Evolutionary conservation across 139 green algal species (phyloP).

Genomic region (Spirogloea muscicola): DNA sequence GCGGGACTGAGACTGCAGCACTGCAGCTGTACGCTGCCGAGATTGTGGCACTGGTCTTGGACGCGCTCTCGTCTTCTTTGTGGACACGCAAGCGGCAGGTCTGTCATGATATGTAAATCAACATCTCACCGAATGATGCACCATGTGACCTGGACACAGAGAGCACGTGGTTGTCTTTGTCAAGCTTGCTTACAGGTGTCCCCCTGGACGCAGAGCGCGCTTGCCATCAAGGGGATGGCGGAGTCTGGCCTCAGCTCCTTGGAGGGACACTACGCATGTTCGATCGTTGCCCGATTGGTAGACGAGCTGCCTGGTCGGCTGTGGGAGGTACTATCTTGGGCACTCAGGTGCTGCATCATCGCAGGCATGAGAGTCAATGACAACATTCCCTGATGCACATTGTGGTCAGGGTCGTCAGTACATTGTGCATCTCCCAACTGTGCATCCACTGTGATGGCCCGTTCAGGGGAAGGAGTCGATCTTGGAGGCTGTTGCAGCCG

Average conservation of each 20-base stretch:
- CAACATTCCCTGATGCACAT: neutral
- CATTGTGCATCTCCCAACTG: neutral
- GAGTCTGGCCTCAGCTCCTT: no score
- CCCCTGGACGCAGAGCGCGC: neutral
- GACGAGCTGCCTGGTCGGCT: slow-evolving; percentile 19
- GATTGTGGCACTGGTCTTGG: slow-evolving; percentile 11
- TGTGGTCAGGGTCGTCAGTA: neutral
- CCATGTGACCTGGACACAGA: neutral
- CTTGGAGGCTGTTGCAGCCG: neutral
- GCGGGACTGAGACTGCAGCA: slow-evolving; percentile 3
- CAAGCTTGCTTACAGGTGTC: neutral
- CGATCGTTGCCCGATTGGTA: neutral
- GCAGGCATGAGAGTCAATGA: no score
- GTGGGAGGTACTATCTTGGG: slow-evolving; percentile 11
- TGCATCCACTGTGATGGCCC: neutral
- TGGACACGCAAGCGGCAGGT: no score
- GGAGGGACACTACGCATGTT: neutral
- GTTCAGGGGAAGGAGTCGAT: slow-evolving; percentile 11
- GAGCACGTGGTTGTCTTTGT: neutral
- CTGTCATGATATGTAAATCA: no score
- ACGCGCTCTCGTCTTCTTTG: neutral
- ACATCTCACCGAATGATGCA: slow-evolving; percentile 1
- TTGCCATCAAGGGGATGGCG: slow-evolving; percentile 6
- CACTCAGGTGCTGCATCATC: no score
- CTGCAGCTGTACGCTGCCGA: slow-evolving; percentile 7